Conservation (phyloP, 306 rosid species). For the Styphnolobium japonicum region DNA sequence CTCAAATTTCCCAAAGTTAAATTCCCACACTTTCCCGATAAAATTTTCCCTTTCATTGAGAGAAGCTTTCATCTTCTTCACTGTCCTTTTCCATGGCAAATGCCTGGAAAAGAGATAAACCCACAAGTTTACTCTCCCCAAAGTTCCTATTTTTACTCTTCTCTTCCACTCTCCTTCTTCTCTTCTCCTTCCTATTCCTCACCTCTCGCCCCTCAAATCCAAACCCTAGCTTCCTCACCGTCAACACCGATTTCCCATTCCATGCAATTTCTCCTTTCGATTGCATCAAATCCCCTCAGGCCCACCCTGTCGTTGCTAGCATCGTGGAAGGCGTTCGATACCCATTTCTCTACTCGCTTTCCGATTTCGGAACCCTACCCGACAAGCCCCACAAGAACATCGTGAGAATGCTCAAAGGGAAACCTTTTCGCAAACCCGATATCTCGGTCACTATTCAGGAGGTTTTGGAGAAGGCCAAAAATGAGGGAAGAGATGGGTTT, state of each 20-base stretch:
- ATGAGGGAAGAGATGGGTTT: conserved; percentile 55
- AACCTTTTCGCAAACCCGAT: conserved; percentile 77
- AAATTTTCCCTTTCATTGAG: background rate
- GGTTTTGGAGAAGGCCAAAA: conserved; percentile 55
- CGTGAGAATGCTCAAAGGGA: conserved; percentile 73
- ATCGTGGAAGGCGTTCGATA: conserved; percentile 72
- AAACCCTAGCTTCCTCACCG: conserved; percentile 1
- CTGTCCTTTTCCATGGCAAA: conserved; percentile 66
- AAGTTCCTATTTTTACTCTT: conserved; percentile 34
- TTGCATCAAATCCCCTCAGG: conserved; percentile 67
- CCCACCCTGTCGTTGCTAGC: conserved; percentile 79
- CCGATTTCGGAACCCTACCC: conserved; percentile 82
- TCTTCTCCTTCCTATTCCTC: conserved; percentile 46
- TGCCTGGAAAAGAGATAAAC: conserved; percentile 82
- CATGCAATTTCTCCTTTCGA: conserved; percentile 64
- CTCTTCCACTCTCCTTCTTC: conserved; percentile 43
- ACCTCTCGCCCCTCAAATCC: conserved; percentile 32
- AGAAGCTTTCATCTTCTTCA: background rate
- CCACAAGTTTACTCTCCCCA: conserved; percentile 55
- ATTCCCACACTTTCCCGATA: background rate
- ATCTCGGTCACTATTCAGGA: conserved; percentile 83
- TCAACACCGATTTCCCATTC: conserved; percentile 35
- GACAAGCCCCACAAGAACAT: conserved; percentile 96
- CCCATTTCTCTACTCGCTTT: conserved; percentile 84
- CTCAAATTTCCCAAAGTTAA: background rate